Percentiles rank a stretch among this genome's conserved stretches.
Evolutionary conservation across 2,329 filamentous ascomycete genomes (phyloP).

Genomic region (Aspergillus nomiae): DNA sequence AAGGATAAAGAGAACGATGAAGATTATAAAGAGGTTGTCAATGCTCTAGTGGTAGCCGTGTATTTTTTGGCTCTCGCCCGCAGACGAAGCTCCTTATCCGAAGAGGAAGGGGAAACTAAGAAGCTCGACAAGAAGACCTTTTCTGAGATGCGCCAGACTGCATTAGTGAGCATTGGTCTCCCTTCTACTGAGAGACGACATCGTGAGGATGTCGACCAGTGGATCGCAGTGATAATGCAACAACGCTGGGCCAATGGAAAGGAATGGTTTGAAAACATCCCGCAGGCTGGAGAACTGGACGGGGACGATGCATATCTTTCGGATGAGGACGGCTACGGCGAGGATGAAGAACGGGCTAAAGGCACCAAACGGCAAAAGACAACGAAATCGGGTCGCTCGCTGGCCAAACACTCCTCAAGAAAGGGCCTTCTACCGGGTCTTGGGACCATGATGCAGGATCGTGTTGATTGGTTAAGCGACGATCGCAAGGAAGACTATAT

Average conservation of each 20-base stretch:
- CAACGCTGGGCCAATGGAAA: slow-evolving; percentile 56
- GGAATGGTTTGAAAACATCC: slow-evolving; percentile 68
- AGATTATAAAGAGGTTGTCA: slow-evolving; percentile 43
- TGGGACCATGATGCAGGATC: slow-evolving; percentile 54
- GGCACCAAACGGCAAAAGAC: slow-evolving; percentile 29
- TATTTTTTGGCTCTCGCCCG: slow-evolving; percentile 51
- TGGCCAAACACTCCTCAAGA: slow-evolving; percentile 22
- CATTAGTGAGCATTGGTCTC: slow-evolving; percentile 38
- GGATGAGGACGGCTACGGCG: slow-evolving; percentile 37
- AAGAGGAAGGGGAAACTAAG: slow-evolving; percentile 21
- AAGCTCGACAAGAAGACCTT: slow-evolving; percentile 46
- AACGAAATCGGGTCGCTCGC: slow-evolving; percentile 12
- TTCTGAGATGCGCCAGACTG: slow-evolving; percentile 42
- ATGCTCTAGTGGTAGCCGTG: slow-evolving; percentile 43
- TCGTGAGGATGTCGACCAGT: slow-evolving; percentile 60
- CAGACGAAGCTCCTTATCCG: slow-evolving; percentile 45
- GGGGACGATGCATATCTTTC: slow-evolving; percentile 36
- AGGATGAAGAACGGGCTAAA: slow-evolving; percentile 32
- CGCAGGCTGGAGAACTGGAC: slow-evolving; percentile 38
- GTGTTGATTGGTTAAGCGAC: slow-evolving; percentile 50
- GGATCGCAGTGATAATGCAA: slow-evolving; percentile 58
- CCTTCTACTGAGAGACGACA: slow-evolving; percentile 46
- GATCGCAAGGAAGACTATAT: slow-evolving; percentile 45
- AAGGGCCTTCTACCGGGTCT: slow-evolving; percentile 48
- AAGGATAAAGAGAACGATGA: slow-evolving; percentile 52